Percentiles rank a stretch among this genome's conserved stretches.
Evolutionary conservation across 2,329 filamentous ascomycete genomes (phyloP).

Genomic region (Phoma sp.): DNA sequence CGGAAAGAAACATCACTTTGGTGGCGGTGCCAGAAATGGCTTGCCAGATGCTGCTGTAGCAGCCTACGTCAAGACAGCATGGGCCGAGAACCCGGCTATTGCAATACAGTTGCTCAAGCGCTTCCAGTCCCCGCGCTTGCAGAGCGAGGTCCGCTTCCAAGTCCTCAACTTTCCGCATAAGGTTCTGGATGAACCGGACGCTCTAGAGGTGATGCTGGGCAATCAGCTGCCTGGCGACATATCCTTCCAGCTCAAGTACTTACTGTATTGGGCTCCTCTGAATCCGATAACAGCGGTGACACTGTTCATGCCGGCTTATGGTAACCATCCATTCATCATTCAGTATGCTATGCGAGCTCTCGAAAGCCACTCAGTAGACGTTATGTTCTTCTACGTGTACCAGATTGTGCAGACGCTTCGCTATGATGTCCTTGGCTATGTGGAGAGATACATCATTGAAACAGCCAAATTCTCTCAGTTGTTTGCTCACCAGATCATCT

Average conservation of each 20-base stretch:
- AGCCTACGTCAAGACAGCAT: constrained; percentile 78
- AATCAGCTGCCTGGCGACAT: constrained; percentile 78
- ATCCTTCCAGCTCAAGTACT: constrained; percentile 80
- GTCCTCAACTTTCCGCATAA: constrained; percentile 84
- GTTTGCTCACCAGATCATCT: constrained; percentile 99
- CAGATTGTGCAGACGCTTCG: constrained; percentile 96
- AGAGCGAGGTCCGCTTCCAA: constrained; percentile 77
- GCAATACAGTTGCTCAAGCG: constrained; percentile 84
- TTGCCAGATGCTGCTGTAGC: constrained; percentile 59
- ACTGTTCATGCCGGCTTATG: constrained; percentile 89
- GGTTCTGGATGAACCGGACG: constrained; percentile 80
- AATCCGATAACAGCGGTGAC: constrained; percentile 93
- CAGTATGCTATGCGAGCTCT: constrained; percentile 97
- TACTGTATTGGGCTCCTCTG: constrained; percentile 90
- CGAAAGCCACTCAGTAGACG: constrained; percentile 92
- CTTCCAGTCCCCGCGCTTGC: constrained; percentile 76
- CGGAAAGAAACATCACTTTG: constrained; percentile 60
- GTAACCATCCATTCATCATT: constrained; percentile 88
- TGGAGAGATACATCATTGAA: constrained; percentile 94
- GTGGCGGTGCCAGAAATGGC: constrained; percentile 51
- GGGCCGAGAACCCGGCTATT: constrained; percentile 82
- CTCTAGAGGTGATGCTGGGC: constrained; percentile 81
- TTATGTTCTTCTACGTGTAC: constrained; percentile 98
- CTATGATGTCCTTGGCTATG: constrained; percentile 91
- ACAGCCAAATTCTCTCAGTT: constrained; percentile 97